A percentile compares a stretch with the other conserved stretches of the same genome.
Conservation (phyloP, 495 filamentous ascomycete species). For the Daldinia bambusicola region DNA sequence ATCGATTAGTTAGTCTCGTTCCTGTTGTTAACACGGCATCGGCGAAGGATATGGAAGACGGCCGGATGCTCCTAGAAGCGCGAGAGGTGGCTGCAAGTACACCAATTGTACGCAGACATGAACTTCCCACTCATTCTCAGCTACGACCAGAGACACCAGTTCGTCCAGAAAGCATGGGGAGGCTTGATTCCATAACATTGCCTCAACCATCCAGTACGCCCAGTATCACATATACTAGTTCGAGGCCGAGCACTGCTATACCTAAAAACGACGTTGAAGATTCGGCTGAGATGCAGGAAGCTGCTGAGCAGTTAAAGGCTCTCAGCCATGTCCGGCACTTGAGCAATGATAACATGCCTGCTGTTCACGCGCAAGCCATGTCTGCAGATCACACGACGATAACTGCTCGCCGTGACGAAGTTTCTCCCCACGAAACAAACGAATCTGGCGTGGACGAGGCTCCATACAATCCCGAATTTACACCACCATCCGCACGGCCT, state of each 20-base stretch:
- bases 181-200: slow-evolving; percentile 36
- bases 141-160: slow-evolving; percentile 50
- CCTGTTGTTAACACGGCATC: slow-evolving; percentile 49
- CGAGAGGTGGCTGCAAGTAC: slow-evolving; percentile 48
- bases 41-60: slow-evolving; percentile 61
- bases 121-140: slow-evolving; percentile 40
- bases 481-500: slow-evolving; percentile 56
- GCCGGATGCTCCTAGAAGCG: slow-evolving; percentile 59
- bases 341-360: slow-evolving; percentile 54
- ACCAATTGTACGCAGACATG: slow-evolving; percentile 45
- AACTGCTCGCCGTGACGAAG: slow-evolving; percentile 52
- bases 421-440: slow-evolving; percentile 52
- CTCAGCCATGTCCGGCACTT: slow-evolving; percentile 65
- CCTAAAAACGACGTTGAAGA: slow-evolving; percentile 62
- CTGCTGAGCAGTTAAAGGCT: slow-evolving; percentile 67
- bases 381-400: slow-evolving; percentile 24
- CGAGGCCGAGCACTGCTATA: slow-evolving; percentile 37
- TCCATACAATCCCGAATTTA: slow-evolving; percentile 51
- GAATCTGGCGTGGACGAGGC: slow-evolving; percentile 55
- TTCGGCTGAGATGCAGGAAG: slow-evolving; percentile 68
- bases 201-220: slow-evolving; percentile 36
- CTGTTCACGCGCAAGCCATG: slow-evolving; percentile 34
- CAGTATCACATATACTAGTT: slow-evolving; percentile 35
- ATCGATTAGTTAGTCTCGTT: slow-evolving; percentile 59
- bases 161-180: slow-evolving; percentile 43